These are phyloP conservation scores for Gossypium schwendimanii DNA, from an alignment of 441 rosid genomes.

Conservation along the genomic window DNA sequence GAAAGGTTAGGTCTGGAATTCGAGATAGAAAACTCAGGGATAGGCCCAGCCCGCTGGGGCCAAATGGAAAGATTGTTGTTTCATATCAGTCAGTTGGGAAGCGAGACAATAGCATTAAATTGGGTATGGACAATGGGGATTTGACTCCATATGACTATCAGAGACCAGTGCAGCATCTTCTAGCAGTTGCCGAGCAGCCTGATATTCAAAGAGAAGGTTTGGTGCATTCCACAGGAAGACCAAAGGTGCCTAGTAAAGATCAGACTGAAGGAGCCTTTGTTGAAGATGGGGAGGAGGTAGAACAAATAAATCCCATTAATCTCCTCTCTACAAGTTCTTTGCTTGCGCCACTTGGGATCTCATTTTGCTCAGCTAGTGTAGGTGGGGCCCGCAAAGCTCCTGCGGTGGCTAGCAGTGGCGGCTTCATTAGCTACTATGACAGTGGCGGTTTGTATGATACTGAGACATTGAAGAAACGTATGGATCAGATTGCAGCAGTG, in stretches of 20 bases:
- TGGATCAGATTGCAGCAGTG: slow-evolving; percentile 64
- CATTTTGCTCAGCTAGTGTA: slow-evolving; percentile 52
- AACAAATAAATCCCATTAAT: slow-evolving; percentile 30
- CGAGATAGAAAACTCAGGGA: slow-evolving; percentile 37
- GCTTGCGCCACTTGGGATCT: slow-evolving; percentile 70
- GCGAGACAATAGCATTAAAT: slow-evolving; percentile 36
- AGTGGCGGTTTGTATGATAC: slow-evolving; percentile 51
- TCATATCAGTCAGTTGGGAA: slow-evolving; percentile 34
- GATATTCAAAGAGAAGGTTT: slow-evolving; percentile 39
- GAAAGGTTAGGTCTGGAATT: slow-evolving; percentile 35
- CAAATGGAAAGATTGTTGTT: slow-evolving; percentile 65
- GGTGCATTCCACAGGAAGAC: slow-evolving; percentile 26
- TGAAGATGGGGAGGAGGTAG: slow-evolving; percentile 55
- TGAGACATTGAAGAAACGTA: slow-evolving; percentile 59
- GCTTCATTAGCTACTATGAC: slow-evolving; percentile 44
- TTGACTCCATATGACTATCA: slow-evolving; percentile 52
- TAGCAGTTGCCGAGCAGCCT: slow-evolving; percentile 39
- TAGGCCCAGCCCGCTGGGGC: slow-evolving; percentile 72
- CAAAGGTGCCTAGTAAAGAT: slow-evolving; percentile 32
- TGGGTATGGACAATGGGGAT: slow-evolving; percentile 54
- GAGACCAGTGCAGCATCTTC: slow-evolving; percentile 51
- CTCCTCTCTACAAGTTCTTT: slow-evolving; percentile 42
- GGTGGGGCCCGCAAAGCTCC: slow-evolving; percentile 55
- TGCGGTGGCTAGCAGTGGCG: slow-evolving; percentile 29
- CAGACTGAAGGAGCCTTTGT: slow-evolving; percentile 23